Base-by-base conservation (phyloP, 805 yeast genomes). In the Kuraishia cidri region DNA sequence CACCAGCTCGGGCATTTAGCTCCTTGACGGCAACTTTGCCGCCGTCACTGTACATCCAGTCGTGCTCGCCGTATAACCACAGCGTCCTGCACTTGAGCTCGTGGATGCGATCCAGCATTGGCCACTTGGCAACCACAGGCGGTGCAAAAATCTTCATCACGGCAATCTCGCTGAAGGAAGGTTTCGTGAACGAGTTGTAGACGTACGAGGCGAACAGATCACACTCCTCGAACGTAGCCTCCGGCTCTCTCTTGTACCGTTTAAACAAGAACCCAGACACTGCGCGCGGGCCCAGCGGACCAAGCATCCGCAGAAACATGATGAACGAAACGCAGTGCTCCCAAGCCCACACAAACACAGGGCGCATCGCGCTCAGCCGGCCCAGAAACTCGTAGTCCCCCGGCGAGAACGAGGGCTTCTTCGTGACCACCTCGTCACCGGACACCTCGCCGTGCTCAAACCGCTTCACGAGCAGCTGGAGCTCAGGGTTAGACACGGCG, bases 31-130 rank as follows among this genome's bases (percentile, higher is more conserved):
- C 66, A 17, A 64, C 62, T 14, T 52, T 44, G 4, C 86, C 87
- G 19, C 80, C 79, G 23, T 66, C 68, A 22, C 62, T 66, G 42
- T 72, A 75, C 92, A 81, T 82, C 65, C 83, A 82, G 47, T 83
- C 94, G 40, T 63, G 72, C 40, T 76, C 71, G 0, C 92, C 94
- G 50, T 80, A 83, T 6, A 70, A 45, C 51, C 75, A 58, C 42
- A 74, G 49, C 2, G 68, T 58, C 32, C 49, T 43, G 3, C 49
- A 51, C 5, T 58, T 45, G 14, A 66, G 52, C 10, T 48, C 42
- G 6, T 50, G 44, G 24, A 76, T 52, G 37, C 77, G 68, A 47
- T 81, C 88, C 43, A 68, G 53, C 35, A 82, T 62, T 1, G 94
- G 92, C 49, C 69, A 69, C 37, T 69, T 69, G 15, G 82, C 80